Evolutionary conservation across 176 grass and related monocot genomes (phyloP), one percentile per base, ranked within the genome.

Genomic region (Tillandsia fasciculata): DNA sequence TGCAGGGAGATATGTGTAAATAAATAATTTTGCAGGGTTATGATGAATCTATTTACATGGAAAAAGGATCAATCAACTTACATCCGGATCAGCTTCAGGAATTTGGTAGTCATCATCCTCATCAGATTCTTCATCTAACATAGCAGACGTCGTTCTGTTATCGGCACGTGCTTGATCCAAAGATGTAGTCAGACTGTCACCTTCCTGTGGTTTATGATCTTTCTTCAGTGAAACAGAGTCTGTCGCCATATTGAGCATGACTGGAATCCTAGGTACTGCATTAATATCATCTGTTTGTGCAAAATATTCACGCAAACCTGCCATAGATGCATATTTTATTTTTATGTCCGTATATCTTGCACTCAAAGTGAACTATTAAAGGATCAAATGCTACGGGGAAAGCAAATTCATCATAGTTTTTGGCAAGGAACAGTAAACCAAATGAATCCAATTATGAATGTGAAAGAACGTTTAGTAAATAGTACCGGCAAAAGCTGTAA

Each of bases 221-320:
- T 89, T 96, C 72, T 79, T 89, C 67, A 72, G 53, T 49, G 77
- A 69, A 77, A 57, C 27, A 9, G 77, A 48, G 75, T 63, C 79
- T 42, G 79, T 74, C 74, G 78, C 61, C 81, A 87, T 76, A 57
- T 72, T 84, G 72, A 74, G 68, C 94, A 92, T 97, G 24, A 90
- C 79, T 1, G 89, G 94, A 68, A 97, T 90, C 79, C 86, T 92
- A 33, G 84, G 70, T 54, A 83, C 59, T 24, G 77, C 82, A 66
- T 85, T 69, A 68, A 87, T 76, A 65, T 89, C 89, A 77, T 97
- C 94, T 48, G 76, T 89, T 76, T 97, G 94, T 14, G 86, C 81
- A 82, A 92, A 97, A 49, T 83, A 92, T 66, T 97, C 94, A 74
- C 94, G 89, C 66, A 97, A 87, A 65, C 94, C 94, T 97, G 76